A percentile compares a stretch with the other conserved stretches of the same genome.
These are phyloP conservation scores for Neurospora discreta DNA, from an alignment of 495 filamentous ascomycete species.

Conservation along the genomic window DNA sequence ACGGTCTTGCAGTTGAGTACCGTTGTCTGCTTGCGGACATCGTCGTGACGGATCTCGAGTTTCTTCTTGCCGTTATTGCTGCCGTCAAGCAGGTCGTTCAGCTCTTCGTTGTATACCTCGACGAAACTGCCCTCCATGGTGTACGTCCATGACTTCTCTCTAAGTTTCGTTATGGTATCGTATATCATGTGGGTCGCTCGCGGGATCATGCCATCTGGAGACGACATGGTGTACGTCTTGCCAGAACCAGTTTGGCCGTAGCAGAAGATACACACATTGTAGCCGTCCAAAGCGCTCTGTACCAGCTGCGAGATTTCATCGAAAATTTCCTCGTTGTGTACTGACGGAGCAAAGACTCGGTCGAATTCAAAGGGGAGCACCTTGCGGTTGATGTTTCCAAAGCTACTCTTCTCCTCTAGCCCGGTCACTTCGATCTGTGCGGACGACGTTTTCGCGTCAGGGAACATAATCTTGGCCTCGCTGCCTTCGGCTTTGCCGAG, in stretches of 20 bases:
- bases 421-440: constrained; percentile 71
- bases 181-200: constrained; percentile 88
- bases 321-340: constrained; percentile 79
- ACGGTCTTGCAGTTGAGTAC: constrained; percentile 80
- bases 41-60: constrained; percentile 86
- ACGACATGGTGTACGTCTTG: constrained; percentile 95
- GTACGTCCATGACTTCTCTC: constrained; percentile 90
- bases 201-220: constrained; percentile 89
- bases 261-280: constrained; percentile 98
- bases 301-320: constrained; percentile 96
- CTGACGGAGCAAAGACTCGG: constrained; percentile 71
- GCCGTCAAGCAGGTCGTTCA: constrained; percentile 81
- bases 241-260: constrained; percentile 97
- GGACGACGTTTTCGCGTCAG: constrained; percentile 69
- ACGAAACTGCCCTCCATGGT: constrained; percentile 91
- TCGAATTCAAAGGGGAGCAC: constrained; percentile 86
- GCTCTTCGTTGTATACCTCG: constrained; percentile 97
- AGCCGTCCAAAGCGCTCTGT: constrained; percentile 90
- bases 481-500: constrained; percentile 46
- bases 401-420: constrained; percentile 69
- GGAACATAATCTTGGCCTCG: constrained; percentile 60
- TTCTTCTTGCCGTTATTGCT: constrained; percentile 83
- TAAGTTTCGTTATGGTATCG: constrained; percentile 64
- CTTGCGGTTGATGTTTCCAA: constrained; percentile 63
- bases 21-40: constrained; percentile 64